Evolutionary conservation across 192 early-diverging fungal species (phyloP), one percentile per base, ranked within the genome.

Genomic region (Umbelopsis vinacea): DNA sequence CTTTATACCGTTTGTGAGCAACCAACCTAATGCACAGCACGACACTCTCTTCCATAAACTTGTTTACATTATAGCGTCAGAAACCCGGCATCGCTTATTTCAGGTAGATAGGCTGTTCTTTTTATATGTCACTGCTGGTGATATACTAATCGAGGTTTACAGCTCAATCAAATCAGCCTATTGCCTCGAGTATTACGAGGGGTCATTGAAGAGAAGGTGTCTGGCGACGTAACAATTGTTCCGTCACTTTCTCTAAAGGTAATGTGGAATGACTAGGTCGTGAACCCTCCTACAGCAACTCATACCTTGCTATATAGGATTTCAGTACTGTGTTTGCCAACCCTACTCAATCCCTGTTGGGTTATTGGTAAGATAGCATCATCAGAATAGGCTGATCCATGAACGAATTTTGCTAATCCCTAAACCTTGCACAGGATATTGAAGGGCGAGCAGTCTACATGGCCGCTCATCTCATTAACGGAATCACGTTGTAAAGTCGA

Each of bases 401-500:
- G 12, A 29, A 45, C 17, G 3, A 52, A 37, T 35, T 29, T 29
- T 35, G 53, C 33, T 45, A 17, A 55, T 43, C 40, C 2, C 11
- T 43, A 12, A 12, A 0, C 40, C 40, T 43, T 67, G 6, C 23
- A 86, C 79, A 91, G 92, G 92, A 89, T 94, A 46, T 40, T 85
- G 19, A 92, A 93, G 69, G 93, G 93, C n/a, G 90, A 94, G 71
- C 83, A 87, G 55, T 86, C 91, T 4, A 91, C 92, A 0, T 94
- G 93, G 93, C 93, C 93, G 3, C 80, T 87, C 38, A 67, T 94
- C 14, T 82, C 87, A 6, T 76, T 94, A 72, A 90, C 93, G 68
- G 81, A 79, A 26, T 84, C 86, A 52, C 79, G 93, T n/a, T 86
- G 86, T 24, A 84, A 83, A 77, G 85, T 94, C 54, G 93, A 94